Evolutionary conservation across 805 yeast species (phyloP), one percentile per base, ranked within the genome.

Genomic region (Debaryomyces tyrocola): DNA sequence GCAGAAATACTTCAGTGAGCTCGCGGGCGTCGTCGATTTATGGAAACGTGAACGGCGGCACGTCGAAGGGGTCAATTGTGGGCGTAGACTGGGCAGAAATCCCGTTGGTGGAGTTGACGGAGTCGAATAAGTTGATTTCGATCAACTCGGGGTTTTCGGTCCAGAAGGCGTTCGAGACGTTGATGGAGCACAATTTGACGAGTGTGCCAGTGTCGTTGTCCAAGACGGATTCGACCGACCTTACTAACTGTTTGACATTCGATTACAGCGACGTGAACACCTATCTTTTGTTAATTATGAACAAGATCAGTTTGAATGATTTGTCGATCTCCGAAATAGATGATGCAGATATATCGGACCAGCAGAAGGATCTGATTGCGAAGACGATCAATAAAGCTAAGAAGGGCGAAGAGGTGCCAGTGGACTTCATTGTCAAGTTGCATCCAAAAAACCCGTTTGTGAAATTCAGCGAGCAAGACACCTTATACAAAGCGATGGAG

Each of bases 261-360:
- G 99, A 94, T 66, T 94, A 90, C 67, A 79, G 92, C 24, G 97
- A 92, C 67, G 76, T 92, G 65, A 90, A 89, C 58, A 84, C 97
- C 10, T 90, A 90, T 63, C 72, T 92, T 52, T 71, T 92, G 53
- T 70, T 94, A 49, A 94, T 94, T 18, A 75, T 91, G 73, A 91
- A 92, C 62, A 88, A 86, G 59, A 67, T 80, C 41, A 67, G 62
- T 34, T 44, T 64, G 15, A 68, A 64, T 20, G 74, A 74, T 20
- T 64, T 79, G 44, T 50, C 59, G 18, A 50, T 62, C 29, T 59
- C 59, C 29, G 67, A 61, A 15, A 50, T 60, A 14, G 62, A 65
- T 6, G 55, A 69, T 38, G 56, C 57, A 36, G 57, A 62, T 41
- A 64, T 62, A 50, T 50, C 47, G 39, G 46, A 51, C 18, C 51